Evolutionary conservation across 208 protist genomes (phyloP).

Genomic region (Balamuthia mandrillaris): DNA sequence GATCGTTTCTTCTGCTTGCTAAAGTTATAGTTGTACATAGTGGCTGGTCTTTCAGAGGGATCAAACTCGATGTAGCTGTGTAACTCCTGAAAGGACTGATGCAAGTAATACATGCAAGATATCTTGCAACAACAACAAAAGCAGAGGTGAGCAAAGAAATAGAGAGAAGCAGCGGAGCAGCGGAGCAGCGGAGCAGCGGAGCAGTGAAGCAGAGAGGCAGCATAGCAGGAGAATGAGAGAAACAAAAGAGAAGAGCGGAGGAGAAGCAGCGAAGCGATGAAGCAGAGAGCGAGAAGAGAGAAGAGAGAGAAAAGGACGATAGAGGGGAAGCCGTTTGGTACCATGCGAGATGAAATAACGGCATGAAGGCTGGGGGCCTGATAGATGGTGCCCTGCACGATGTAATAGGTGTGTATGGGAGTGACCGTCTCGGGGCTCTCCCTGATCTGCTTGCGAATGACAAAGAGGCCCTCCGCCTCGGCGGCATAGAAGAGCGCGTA

Average conservation of each 20-base stretch:
- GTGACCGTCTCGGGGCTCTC: not conserved
- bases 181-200: not conserved
- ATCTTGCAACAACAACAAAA: not conserved
- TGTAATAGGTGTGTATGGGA: conserved; percentile 22
- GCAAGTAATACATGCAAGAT: not conserved
- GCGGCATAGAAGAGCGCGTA: conserved; percentile 19
- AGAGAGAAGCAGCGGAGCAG: not conserved
- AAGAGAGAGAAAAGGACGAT: no score
- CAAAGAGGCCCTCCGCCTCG: not conserved
- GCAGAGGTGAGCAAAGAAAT: not conserved
- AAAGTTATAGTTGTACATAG: conserved; percentile 15
- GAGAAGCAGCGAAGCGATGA: not conserved
- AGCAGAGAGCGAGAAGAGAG: not conserved
- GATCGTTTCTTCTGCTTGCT: not conserved
- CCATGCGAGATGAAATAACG: not conserved
- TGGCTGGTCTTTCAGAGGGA: not conserved
- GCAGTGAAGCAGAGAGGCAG: not conserved
- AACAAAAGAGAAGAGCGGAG: not conserved
- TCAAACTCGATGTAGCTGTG: not conserved
- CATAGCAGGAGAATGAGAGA: not conserved
- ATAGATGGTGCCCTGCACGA: not conserved
- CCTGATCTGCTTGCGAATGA: conserved; percentile 9
- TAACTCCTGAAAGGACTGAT: conserved; percentile 9
- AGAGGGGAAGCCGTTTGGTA: no score
- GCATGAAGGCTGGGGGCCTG: conserved; percentile 13